Conservation (phyloP, 371 early-diverging fungal species). For the Mucor ambiguus region DNA sequence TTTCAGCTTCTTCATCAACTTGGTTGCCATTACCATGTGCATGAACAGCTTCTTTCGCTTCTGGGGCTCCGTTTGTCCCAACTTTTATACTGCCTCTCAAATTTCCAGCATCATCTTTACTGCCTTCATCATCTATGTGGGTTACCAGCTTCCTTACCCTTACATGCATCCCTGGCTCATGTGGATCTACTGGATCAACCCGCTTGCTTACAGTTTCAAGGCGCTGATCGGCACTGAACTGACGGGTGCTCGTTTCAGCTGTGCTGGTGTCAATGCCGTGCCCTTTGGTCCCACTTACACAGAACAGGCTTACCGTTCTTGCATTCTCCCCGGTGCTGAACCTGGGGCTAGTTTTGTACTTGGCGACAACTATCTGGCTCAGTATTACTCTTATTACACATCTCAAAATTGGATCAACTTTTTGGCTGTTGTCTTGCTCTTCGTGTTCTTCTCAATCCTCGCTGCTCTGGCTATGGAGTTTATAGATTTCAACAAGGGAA, state of each 20-base stretch:
- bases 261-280: slow-evolving; percentile 44
- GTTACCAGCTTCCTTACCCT: slow-evolving; percentile 61
- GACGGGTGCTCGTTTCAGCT: slow-evolving; percentile 37
- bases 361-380: slow-evolving; percentile 56
- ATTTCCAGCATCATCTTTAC: slow-evolving; percentile 59
- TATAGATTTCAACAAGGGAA: slow-evolving; percentile 42
- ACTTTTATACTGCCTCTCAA: slow-evolving; percentile 57
- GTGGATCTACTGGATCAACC: slow-evolving; percentile 73
- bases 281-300: slow-evolving; percentile 50
- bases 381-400: neutral
- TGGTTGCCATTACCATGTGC: slow-evolving; percentile 49
- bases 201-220: slow-evolving; percentile 66
- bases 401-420: slow-evolving; percentile 56
- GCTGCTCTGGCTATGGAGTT: slow-evolving; percentile 53
- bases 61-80: slow-evolving; percentile 51
- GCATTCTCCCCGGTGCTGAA: slow-evolving; percentile 51
- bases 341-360: slow-evolving; percentile 51
- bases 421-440: slow-evolving; percentile 50
- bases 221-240: slow-evolving; percentile 74
- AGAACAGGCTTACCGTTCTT: slow-evolving; percentile 54
- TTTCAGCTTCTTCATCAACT: slow-evolving; percentile 52
- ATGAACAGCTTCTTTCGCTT: slow-evolving; percentile 51
- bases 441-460: slow-evolving; percentile 44
- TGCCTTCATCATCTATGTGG: slow-evolving; percentile 58
- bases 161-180: slow-evolving; percentile 71